Conservation (phyloP, 2,329 filamentous ascomycete species). For the Aspergillus sp. region DNA sequence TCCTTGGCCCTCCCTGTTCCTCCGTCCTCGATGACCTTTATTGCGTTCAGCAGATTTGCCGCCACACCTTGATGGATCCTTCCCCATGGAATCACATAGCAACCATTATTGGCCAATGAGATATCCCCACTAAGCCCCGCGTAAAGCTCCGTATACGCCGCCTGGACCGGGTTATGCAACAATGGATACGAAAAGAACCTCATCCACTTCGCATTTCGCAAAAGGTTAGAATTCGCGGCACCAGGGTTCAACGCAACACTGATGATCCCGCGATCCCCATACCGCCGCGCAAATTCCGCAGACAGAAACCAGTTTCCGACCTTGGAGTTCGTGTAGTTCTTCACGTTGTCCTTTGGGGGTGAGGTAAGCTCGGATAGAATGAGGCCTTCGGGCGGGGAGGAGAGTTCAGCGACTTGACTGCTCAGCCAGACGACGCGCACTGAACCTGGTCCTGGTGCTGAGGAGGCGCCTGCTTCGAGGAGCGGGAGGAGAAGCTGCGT, state of each 20-base stretch:
- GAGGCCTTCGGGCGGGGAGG: conserved; percentile 13
- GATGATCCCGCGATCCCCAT: conserved; percentile 35
- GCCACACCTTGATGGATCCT: conserved; percentile 4
- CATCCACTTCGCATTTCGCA: conserved; percentile 10
- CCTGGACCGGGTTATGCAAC: conserved; percentile 5
- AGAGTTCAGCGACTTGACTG: conserved; percentile 26
- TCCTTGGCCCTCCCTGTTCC: conserved; percentile 2
- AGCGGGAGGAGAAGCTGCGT: conserved; percentile 45
- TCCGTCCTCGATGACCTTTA: conserved; percentile 2
- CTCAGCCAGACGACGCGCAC: conserved; percentile 44
- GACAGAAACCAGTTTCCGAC: conserved; percentile 36
- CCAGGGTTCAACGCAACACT: conserved; percentile 30
- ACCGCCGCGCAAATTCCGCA: conserved; percentile 32
- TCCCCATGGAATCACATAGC: conserved; percentile 12
- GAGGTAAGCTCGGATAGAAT: conserved; percentile 4
- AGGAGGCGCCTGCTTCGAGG: conserved; percentile 30
- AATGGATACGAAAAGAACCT: conserved; percentile 11
- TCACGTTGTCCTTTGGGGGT: not conserved
- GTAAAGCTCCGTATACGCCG: conserved; percentile 5
- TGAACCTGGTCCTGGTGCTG: conserved; percentile 16
- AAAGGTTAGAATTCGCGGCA: conserved; percentile 4
- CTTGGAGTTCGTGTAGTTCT: conserved; percentile 43
- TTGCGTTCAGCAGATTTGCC: not conserved
- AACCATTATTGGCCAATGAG: not conserved
- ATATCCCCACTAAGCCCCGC: not conserved